Evolutionary conservation across 495 filamentous ascomycete genomes (phyloP), one percentile per base, ranked within the genome.

Genomic region (Penicillium antarcticum): DNA sequence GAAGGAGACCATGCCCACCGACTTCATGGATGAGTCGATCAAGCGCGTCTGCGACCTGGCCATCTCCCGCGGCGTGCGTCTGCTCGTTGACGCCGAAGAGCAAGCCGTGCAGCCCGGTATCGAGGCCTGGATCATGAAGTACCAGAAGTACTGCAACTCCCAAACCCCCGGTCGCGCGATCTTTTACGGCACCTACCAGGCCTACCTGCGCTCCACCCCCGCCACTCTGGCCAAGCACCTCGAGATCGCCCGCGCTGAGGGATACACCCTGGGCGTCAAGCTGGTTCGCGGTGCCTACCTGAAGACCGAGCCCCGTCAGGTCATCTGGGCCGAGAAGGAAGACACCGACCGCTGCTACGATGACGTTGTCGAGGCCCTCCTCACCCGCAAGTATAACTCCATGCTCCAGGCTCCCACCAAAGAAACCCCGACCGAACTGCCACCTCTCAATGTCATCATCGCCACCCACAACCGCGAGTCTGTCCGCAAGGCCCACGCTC

Each of bases 21-120:
- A 76, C 10, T 74, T 76, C 13, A 82, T 97, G 56, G 80, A 78
- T 23, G 61, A 76, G 11, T 86, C 89, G 8, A 92, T 95, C 56
- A 75, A 81, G 51, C 66, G 80, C 42, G 85, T 95, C 24, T 97
- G 92, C 66, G 75, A 88, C 37, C 76, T 89, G 8, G 92, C 92
- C 0, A 74, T 80, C 10, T 76, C 80, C 21, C 82, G 82, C 43
- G 81, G 86, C 24, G 84, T 95, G 21, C 76, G 79, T 14, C 71
- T 97, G n/a, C 77, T 96, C 4, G 87, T 96, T 45, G 92, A 95
- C 60, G 92, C 92, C 5, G 92, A 97, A 68, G 91, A 96, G 63
- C 80, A 83, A 53, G 80, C 81, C 10, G 76, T 95, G 12, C 91
- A 96, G 66, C 75, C 74, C 8, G 91, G 92, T 7, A 92, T 96